Base-by-base conservation (phyloP, 2,329 filamentous ascomycete genomes). In the Parasarocladium wereldwijsianum region DNA sequence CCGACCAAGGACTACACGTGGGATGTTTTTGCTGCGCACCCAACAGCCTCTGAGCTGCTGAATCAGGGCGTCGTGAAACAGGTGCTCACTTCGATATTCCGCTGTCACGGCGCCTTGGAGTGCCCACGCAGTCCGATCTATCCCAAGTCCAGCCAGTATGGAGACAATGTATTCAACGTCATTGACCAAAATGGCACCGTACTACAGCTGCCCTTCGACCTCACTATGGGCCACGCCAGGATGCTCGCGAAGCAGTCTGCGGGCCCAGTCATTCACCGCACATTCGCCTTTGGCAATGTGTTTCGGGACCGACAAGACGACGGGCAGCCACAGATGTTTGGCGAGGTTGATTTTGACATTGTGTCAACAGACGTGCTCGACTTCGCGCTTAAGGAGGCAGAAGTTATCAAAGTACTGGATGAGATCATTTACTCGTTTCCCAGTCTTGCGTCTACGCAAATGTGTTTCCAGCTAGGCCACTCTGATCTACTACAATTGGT, bases 341-440 rank as follows among this genome's bases (percentile, higher is more conserved):
- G 82, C 8, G 90, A 96, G 47, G 86, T 92, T 3, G 86, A 96
- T 49, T 98, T 96, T 49, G 90, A 98, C 52, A 85, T 98, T 35
- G 69, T 93, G n/a, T 87, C 85, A 1, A 69, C 72, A 25, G 76
- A 86, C 41, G 77, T 78, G 1, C 55, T 85, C 5, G 85, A 96
- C 44, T 60, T 93, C 26, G 78, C 85, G 1, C 53, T 94, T 33
- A 92, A 93, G 44, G 90, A 98, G 52, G 87, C 87, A 0, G 87
- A 96, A 51, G 77, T 85, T 1, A 70, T 98, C 41, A 96, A 94
- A 43, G 86, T 96, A 3, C 59, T 96, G 14, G 90, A 98, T 47
- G 90, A 98, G 48, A 79, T 94, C 23, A 68, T 92, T 11, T 66
- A 75, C 28, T 69, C 77, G 5, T 86, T 96, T 38, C 86, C 86